These are phyloP conservation scores for Saturnispora serradocipensis DNA, from an alignment of 805 yeast genomes.

Conservation along the genomic window DNA sequence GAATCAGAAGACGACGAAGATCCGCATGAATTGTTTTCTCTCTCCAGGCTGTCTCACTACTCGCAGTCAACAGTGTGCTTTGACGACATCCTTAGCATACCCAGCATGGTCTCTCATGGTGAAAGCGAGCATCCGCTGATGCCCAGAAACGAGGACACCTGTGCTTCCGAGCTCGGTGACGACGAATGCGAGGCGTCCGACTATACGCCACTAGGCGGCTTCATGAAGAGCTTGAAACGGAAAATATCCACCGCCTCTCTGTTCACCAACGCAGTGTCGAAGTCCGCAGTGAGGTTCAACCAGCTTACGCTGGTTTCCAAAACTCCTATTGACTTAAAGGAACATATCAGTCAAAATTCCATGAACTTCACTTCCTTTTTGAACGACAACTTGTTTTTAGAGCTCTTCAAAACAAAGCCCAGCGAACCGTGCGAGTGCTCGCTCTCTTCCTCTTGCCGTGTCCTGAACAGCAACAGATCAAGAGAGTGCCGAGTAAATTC, in stretches of 20 bases:
- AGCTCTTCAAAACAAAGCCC: not conserved
- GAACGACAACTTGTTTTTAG: conserved; percentile 3
- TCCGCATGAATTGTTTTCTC: not conserved
- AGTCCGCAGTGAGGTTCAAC: not conserved
- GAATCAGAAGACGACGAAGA: not conserved
- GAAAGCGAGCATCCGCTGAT: not conserved
- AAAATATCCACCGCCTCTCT: not conserved
- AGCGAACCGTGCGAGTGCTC: not conserved
- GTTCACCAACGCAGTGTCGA: not conserved
- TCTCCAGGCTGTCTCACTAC: not conserved
- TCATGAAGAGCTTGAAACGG: not conserved
- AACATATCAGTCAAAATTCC: not conserved
- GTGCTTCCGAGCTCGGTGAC: not conserved
- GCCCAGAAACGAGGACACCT: not conserved
- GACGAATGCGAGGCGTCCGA: not conserved
- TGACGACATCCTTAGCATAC: not conserved
- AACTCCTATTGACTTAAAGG: not conserved
- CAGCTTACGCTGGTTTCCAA: not conserved
- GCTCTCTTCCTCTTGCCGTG: not conserved
- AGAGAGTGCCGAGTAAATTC: conserved; percentile 46
- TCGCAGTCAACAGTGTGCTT: not conserved
- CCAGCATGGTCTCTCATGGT: not conserved
- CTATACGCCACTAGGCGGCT: not conserved
- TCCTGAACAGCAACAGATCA: not conserved
- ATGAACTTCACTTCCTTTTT: not conserved